These are phyloP conservation scores for Plasmodium vinckei DNA, from an alignment of 169 alveolate genomes.

Conservation along the genomic window DNA sequence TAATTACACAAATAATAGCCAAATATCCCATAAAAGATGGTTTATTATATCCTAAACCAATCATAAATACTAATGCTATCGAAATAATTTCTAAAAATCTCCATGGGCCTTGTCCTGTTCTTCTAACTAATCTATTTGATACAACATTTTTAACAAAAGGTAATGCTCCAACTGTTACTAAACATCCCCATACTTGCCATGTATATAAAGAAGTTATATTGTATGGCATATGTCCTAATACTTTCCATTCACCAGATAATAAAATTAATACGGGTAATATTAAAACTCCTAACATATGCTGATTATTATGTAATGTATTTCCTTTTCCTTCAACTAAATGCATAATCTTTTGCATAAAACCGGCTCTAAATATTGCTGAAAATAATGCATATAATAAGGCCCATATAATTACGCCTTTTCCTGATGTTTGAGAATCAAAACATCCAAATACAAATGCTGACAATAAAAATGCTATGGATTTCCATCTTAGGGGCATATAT, in stretches of 20 bases:
- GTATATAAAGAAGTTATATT: slow-evolving; percentile 84
- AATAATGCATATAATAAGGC: slow-evolving; percentile 91
- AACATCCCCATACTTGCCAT: slow-evolving; percentile 94
- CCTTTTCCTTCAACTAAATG: slow-evolving; percentile 94
- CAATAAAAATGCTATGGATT: slow-evolving; percentile 89
- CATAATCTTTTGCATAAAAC: slow-evolving; percentile 92
- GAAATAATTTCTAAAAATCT: slow-evolving; percentile 92
- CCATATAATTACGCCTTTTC: slow-evolving; percentile 90
- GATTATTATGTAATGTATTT: slow-evolving; percentile 93
- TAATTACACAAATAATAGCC: slow-evolving; percentile 83
- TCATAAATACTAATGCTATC: slow-evolving; percentile 90
- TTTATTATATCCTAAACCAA: slow-evolving; percentile 88
- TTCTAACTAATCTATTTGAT: slow-evolving; percentile 92
- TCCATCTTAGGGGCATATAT: slow-evolving; percentile 93
- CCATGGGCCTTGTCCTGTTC: slow-evolving; percentile 97
- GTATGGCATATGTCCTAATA: slow-evolving; percentile 85
- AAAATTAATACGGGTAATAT: slow-evolving; percentile 89
- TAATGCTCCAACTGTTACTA: slow-evolving; percentile 92
- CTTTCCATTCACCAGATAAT: slow-evolving; percentile 86
- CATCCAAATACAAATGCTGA: slow-evolving; percentile 91
- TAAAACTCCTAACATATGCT: slow-evolving; percentile 91
- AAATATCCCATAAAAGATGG: slow-evolving; percentile 84
- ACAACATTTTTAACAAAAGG: slow-evolving; percentile 94
- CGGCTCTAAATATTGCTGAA: slow-evolving; percentile 94
- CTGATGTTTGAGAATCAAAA: slow-evolving; percentile 91